Base-by-base conservation (phyloP, 2,329 filamentous ascomycete genomes). In the Neonectria neomacrospora region DNA sequence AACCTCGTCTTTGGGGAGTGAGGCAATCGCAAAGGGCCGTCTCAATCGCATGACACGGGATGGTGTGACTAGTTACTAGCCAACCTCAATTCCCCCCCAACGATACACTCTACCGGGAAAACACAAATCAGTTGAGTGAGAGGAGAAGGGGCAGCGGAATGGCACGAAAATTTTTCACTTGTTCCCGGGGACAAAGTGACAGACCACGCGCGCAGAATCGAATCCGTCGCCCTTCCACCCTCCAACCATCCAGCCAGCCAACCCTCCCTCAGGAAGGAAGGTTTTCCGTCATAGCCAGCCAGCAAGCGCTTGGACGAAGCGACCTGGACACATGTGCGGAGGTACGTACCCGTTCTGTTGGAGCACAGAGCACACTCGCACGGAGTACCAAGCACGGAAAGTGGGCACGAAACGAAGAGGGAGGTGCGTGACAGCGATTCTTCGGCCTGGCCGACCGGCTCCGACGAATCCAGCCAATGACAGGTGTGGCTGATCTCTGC, bases 361-460 rank as follows among this genome's bases (percentile, higher is more conserved):
- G 11, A 48, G 23, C 14, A 10, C n/a, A 4, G 20, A 6, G 22
- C 41, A 44, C 42, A 34, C 26, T 42, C 41, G 22, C 30, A 37
- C 48, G 39, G 41, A 41, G 18, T 58, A 50, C 37, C 47, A 37
- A 42, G 39, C 23, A 39, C 42, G 26, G 51, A n/a, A 20, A 50
- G 45, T 32, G 45, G 45, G 58, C 5, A 32, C 42, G 32, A 45
- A 54, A 50, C 50, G 32, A 54, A 63, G 59, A 55, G 45, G 32
- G 39, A 39, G 45, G 54, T 69, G 57, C 39, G 56, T 65, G 61
- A 63, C 61, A 66, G 58, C 48, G 44, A 47, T 14, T 58, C 42
- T 54, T 71, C 69, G 70, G 70, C 53, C 64, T 66, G 67, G 53
- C 70, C 70, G 70, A 72, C 58, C 66, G 54, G 67, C 69, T 67